Percentiles rank a stretch among this genome's conserved stretches.
Conservation (phyloP, 2,329 filamentous ascomycete species). For the Colletotrichum cuscutae region DNA sequence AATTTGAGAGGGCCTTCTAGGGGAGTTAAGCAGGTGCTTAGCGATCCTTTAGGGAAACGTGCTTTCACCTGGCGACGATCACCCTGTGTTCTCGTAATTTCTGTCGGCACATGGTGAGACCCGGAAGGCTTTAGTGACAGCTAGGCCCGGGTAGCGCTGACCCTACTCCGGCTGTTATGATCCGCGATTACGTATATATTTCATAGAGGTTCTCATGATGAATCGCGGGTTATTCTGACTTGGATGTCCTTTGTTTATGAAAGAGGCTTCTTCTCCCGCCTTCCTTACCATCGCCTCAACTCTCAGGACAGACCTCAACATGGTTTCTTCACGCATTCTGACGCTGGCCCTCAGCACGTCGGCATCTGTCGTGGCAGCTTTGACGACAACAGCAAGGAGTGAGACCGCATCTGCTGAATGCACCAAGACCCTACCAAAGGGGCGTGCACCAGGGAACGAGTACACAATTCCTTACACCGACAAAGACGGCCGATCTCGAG, state of each 20-base stretch:
- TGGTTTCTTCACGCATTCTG: neutral
- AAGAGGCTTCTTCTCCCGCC: no score
- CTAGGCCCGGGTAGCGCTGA: neutral
- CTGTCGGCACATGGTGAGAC: neutral
- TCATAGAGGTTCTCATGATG: neutral
- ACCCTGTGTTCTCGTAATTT: neutral
- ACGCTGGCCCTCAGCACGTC: neutral
- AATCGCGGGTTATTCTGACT: neutral
- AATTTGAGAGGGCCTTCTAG: neutral
- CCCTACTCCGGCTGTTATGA: neutral
- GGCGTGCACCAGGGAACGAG: neutral
- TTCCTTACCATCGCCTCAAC: no score
- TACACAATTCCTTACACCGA: slow-evolving; percentile 41
- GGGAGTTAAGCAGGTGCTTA: neutral
- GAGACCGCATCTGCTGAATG: neutral
- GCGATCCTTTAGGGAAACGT: neutral
- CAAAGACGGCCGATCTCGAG: slow-evolving; percentile 52
- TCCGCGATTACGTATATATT: neutral
- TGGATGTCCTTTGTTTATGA: neutral
- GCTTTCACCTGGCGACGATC: neutral
- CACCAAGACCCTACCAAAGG: neutral
- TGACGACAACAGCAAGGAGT: neutral
- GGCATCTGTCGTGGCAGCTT: neutral
- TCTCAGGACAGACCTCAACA: neutral
- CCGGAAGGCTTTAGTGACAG: neutral